Percentiles rank a stretch among this genome's conserved stretches.
phyloP scores from a whole-genome alignment of 371 early-diverging fungal genomes.

The Apophysomyces trapeziformis region DNA sequence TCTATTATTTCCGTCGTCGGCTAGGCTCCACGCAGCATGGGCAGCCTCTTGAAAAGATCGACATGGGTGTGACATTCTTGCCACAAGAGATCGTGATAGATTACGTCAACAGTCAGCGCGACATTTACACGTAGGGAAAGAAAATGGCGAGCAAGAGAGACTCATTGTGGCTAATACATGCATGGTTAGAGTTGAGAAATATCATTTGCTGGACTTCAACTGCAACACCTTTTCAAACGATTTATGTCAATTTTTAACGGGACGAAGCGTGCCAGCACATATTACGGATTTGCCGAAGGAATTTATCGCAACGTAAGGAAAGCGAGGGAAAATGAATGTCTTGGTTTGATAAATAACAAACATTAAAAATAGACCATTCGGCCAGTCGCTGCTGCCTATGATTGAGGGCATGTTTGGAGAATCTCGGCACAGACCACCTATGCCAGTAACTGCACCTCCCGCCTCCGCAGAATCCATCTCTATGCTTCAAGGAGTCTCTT shows the following conservation, averaged over 20 bases:
- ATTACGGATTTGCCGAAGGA: conserved; percentile 75
- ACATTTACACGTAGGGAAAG: conserved; percentile 59
- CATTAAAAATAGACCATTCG: conserved; percentile 67
- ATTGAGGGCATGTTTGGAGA: conserved; percentile 83
- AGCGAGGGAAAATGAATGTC: no score
- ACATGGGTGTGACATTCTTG: conserved; percentile 83
- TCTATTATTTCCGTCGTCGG: neutral
- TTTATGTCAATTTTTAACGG: conserved; percentile 82
- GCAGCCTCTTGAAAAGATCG: conserved; percentile 67
- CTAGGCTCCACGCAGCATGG: conserved; percentile 75
- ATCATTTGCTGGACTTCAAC: conserved; percentile 90
- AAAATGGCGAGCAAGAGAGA: no score
- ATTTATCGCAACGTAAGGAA: conserved; percentile 66
- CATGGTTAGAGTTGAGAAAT: conserved; percentile 66
- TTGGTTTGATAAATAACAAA: neutral
- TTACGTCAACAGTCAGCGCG: conserved; percentile 71
- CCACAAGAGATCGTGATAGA: conserved; percentile 82
- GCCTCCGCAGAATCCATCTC: conserved; percentile 14
- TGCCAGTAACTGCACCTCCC: conserved; percentile 17
- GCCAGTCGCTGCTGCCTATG: conserved; percentile 76
- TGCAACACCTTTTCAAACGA: conserved; percentile 84
- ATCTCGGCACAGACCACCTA: conserved; percentile 26
- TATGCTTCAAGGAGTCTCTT: conserved; percentile 40
- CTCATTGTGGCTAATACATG: neutral
- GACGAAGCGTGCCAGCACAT: conserved; percentile 72